Evolutionary conservation across 768 basidiomycete species (phyloP), one percentile per base, ranked within the genome.

Genomic region (Leccinum rimulosum): DNA sequence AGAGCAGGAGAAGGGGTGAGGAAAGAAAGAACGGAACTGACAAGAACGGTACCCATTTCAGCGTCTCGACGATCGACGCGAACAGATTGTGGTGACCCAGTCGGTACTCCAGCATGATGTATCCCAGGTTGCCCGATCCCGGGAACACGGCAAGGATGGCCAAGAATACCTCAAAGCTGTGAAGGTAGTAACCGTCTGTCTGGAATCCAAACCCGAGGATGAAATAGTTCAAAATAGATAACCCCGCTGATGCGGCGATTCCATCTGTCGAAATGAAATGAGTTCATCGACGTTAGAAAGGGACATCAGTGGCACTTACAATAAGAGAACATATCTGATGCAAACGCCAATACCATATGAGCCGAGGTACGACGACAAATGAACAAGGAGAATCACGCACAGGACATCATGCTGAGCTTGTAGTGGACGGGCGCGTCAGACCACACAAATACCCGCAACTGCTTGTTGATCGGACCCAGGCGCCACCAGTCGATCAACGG

Each of bases 391-490:
- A 12, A 4, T 31, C n/a, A 77, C 72, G 38, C 71, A 76, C 82
- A 87, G 12, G 82, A 75, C 72, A 79, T 72, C 77, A 84, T 80
- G 36, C 81, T 79, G 65, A 92, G 72, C 75, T 93, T 92, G 79
- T 93, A 92, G 67, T 93, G 91, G 0, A 90, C 77, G 0, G 91
- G 91, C 0, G 89, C 89, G 33, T 68, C 70, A 0, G 87, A 88
- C 91, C 91, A 92, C n/a, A 89, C 64, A 74, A 93, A 93, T 31
- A 76, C 79, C 36, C 86, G 86, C 11, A 93, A 76, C 64, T 92
- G 90, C 66, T 88, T 87, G 56, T 84, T 95, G 75, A 97, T 88
- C 0, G 93, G 93, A 1, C 93, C 93, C 61, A 82, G 64, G 38
- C 77, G 78, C 82, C 85, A 88, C 93, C 93, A 95, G 8, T 82